Evolutionary conservation across 805 yeast species (phyloP).

Genomic region (Jamesozyma rosinii): DNA sequence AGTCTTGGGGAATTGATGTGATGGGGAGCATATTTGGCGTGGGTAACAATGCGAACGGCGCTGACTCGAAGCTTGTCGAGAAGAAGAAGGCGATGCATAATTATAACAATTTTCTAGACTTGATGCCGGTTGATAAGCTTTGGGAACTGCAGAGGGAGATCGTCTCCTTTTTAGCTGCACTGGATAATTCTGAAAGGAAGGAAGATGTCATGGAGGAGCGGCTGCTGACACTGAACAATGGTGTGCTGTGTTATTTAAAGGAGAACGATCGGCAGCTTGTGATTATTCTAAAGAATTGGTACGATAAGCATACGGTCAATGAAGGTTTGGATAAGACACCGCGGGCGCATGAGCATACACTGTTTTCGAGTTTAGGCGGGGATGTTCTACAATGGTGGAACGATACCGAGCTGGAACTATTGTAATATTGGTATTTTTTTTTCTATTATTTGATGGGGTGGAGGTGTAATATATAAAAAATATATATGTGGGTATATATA

Average conservation of each 20-base stretch:
- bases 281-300: conserved; percentile 27
- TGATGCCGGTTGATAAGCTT: conserved; percentile 16
- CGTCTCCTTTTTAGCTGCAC: conserved; percentile 10
- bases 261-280: conserved; percentile 12
- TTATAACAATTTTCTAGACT: conserved; percentile 16
- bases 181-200: conserved; percentile 13
- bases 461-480: neutral
- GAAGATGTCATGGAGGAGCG: conserved; percentile 20
- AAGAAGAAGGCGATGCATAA: neutral
- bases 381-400: conserved; percentile 24
- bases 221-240: conserved; percentile 26
- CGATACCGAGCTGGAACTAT: neutral
- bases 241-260: conserved; percentile 25
- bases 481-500: neutral
- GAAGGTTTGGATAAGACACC: neutral
- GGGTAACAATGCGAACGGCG: neutral
- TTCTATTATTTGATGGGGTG: neutral
- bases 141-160: conserved; percentile 22
- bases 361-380: conserved; percentile 17
- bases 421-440: no score
- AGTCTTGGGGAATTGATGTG: conserved; percentile 11
- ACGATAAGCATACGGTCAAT: conserved; percentile 7
- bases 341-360: conserved; percentile 1
- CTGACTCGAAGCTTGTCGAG: neutral
- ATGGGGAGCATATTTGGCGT: conserved; percentile 14